Conservation (phyloP, 2,329 filamentous ascomycete species). For the Aphanocladium album region DNA sequence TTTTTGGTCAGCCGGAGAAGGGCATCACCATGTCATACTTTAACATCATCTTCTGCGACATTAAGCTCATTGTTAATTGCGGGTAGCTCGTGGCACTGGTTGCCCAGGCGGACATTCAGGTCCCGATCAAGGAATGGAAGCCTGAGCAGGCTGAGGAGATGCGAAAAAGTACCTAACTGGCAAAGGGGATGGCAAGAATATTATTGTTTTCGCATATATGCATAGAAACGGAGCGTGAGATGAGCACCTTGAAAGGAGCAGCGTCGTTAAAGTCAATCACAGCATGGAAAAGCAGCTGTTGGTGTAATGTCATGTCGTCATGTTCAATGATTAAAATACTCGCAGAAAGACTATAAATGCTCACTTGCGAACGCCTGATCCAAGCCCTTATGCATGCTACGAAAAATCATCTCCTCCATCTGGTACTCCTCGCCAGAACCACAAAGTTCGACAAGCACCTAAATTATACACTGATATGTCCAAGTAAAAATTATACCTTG, state of each 20-base stretch:
- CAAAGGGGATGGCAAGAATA: conserved; percentile 15
- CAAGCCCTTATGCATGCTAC: conserved; percentile 3
- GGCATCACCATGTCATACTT: conserved; percentile 15
- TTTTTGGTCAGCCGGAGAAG: conserved; percentile 15
- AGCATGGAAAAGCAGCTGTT: no score
- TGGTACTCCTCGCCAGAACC: background rate
- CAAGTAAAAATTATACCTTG: conserved; percentile 28
- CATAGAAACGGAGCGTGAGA: no score
- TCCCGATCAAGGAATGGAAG: conserved; percentile 15
- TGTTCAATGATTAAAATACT: background rate
- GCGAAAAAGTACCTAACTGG: conserved; percentile 11
- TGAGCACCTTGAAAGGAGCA: background rate
- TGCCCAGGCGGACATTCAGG: conserved; percentile 11
- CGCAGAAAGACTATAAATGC: background rate
- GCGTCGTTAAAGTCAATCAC: no score
- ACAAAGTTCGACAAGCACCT: background rate
- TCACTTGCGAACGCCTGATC: conserved; percentile 3
- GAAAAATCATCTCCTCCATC: background rate
- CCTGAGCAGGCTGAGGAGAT: conserved; percentile 15
- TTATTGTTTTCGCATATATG: background rate
- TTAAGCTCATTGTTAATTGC: conserved; percentile 15
- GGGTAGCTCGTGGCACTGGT: conserved; percentile 14
- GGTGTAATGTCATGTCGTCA: background rate
- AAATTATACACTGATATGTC: background rate
- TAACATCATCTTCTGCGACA: conserved; percentile 15